Evolutionary conservation across 2,329 filamentous ascomycete species (phyloP), one percentile per base, ranked within the genome.

Genomic region (Phialophora expanda): DNA sequence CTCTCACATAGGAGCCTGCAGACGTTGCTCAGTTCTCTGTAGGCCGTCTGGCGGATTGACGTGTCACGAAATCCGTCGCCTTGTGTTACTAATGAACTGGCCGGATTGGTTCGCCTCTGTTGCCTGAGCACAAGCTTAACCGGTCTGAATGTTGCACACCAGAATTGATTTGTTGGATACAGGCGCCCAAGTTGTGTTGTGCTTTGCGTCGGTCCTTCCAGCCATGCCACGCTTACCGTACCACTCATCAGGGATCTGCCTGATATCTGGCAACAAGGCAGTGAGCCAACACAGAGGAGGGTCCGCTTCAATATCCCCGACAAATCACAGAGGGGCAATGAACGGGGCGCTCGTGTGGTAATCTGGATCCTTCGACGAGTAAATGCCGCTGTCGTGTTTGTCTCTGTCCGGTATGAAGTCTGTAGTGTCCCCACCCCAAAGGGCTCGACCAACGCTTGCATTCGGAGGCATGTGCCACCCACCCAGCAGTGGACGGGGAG

Each of bases 61-160:
- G 66, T 67, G 66, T 65, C 66, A 68, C 66, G 38, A 34, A 48
- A 62, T 26, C 57, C 64, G 58, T 34, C 32, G 44, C 46, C 20
- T 41, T 50, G 32, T 55, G 22, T 62, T 58, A 46, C 56, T 50
- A 57, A 48, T 26, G 44, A 17, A n/a, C 46, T 34, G 58, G 38
- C 41, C 28, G 41, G 20, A 67, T 67, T 67, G 62, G 66, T 50
- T 30, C 38, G 62, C 53, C 20, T 62, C 56, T 57, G 24, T 26
- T 44, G 44, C 11, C 38, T 57, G 54, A 65, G 65, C 14, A 61
- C 62, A 60, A 60, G 38, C 24, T 20, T 41, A 48, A 50, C 56
- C 26, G 56, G 61, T 56, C 54, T 59, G 28, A 51, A 48, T 54
- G 62, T 56, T 56, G 62, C 48, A 60, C 62, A 62, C 58, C 51